phyloP scores from a whole-genome alignment of 2,329 filamentous ascomycete genomes.

The Thyridium curvatum region DNA sequence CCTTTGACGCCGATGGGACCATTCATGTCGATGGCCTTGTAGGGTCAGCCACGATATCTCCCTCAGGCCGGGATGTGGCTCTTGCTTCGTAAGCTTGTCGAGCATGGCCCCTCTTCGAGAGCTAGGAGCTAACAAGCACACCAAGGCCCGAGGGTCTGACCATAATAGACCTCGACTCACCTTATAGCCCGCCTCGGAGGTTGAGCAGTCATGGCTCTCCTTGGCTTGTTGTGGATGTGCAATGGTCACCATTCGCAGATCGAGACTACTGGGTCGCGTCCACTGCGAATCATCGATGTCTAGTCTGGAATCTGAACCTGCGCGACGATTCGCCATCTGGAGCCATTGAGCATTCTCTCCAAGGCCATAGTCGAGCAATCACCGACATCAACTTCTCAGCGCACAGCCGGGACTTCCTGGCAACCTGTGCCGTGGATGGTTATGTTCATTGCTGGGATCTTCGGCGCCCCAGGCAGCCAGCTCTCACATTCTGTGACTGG shows the following conservation, averaged over 20 bases:
- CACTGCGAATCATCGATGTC: conserved; percentile 87
- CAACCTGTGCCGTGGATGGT: conserved; percentile 88
- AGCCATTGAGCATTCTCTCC: conserved; percentile 79
- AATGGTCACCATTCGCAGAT: conserved; percentile 90
- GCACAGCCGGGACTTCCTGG: conserved; percentile 81
- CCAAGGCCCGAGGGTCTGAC: conserved; percentile 73
- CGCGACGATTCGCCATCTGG: conserved; percentile 64
- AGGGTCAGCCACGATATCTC: conserved; percentile 88
- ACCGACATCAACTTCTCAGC: conserved; percentile 96
- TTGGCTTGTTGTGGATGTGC: conserved; percentile 94
- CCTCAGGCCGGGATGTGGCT: conserved; percentile 83
- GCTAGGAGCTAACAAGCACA: conserved; percentile 2
- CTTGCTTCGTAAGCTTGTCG: conserved; percentile 61
- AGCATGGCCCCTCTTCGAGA: conserved; percentile 17
- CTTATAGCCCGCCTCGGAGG: conserved; percentile 79
- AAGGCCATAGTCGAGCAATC: conserved; percentile 78
- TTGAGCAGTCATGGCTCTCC: conserved; percentile 75
- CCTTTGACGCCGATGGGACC: conserved; percentile 77
- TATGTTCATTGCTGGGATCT: conserved; percentile 93
- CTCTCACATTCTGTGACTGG: conserved; percentile 84
- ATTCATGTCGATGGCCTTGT: conserved; percentile 78
- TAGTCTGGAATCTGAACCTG: conserved; percentile 88
- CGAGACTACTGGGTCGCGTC: conserved; percentile 92
- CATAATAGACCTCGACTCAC: conserved; percentile 87
- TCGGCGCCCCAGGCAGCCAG: conserved; percentile 64